Conservation (phyloP, 106 monocot genomes). For the Hemerocallis citrina region DNA sequence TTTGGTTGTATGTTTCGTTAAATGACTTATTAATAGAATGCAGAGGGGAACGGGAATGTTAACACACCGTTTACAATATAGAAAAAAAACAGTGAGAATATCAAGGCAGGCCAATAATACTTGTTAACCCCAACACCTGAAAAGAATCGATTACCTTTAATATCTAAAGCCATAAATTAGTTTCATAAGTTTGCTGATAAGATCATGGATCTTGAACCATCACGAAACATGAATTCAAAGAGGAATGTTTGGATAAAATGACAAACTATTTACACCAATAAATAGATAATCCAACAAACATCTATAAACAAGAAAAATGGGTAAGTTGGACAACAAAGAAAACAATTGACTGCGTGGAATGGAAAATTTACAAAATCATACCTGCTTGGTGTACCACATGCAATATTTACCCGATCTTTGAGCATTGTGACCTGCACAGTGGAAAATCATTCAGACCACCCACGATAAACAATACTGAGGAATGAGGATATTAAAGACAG, state of each 20-base stretch:
- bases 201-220: background rate
- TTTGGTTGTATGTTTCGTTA: too few species aligned
- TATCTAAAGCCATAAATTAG: background rate
- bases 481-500: background rate
- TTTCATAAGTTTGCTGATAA: background rate
- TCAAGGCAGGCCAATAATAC: too few species aligned
- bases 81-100: too few species aligned
- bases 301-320: background rate
- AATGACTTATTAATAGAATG: too few species aligned
- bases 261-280: background rate
- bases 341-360: background rate
- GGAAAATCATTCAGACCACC: background rate
- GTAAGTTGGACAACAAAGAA: background rate
- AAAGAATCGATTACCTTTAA: background rate
- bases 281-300: background rate
- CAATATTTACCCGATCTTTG: slow-evolving; percentile 80
- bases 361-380: slow-evolving; percentile 6
- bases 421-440: slow-evolving; percentile 39
- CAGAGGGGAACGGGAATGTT: too few species aligned
- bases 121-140: too few species aligned
- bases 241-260: too few species aligned
- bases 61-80: too few species aligned
- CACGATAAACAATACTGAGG: background rate
- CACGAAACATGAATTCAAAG: too few species aligned
- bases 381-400: slow-evolving; percentile 95